Evolutionary conservation across 257 asterid genomes (phyloP), one percentile per base, ranked within the genome.

Genomic region (Solanum tacnaense): DNA sequence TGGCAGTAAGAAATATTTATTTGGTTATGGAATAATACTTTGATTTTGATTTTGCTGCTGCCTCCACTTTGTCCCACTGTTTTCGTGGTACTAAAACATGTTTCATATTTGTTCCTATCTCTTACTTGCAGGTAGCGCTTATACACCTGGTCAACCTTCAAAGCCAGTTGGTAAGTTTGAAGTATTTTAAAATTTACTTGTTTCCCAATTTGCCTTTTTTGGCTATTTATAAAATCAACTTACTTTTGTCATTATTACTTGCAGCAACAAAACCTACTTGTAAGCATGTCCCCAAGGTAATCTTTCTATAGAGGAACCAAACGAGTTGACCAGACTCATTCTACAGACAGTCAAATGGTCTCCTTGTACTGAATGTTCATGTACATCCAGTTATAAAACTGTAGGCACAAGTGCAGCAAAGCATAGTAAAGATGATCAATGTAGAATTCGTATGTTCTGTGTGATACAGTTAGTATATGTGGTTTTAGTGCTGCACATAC

Each of bases 231-330:
- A 44, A 27, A 46, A 49, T 81, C 41, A 46, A 81, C 85, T 81
- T 81, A 81, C 68, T 46, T 46, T 29, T 36, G 65, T 32, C 72
- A 21, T 82, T 85, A 67, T 88, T 90, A 72, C 88, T 84, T 89
- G 85, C 83, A 93, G 94, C 85, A 27, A 84, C 94, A 49, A 94
- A 92, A 89, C 95, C 96, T 85, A 94, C 95, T 90, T 94, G 91
- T 94, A 97, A 95, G 95, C 99, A 97, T 93, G 92, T 96, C 81
- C 99, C 99, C 29, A 96, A 96, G 93, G 99, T 96, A 91, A 89
- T 87, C 23, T 70, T 29, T 29, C 21, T 67, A 29, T 35, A 70
- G 11, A 29, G 75, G 75, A 70, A 29, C 38, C 5, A 2, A 70
- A 70, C 4, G 35, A 65, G 34, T 65, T 65, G 73, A 65, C 73